These are phyloP conservation scores for Pichia sporocuriosa DNA, from an alignment of 805 yeast genomes.

Conservation along the genomic window DNA sequence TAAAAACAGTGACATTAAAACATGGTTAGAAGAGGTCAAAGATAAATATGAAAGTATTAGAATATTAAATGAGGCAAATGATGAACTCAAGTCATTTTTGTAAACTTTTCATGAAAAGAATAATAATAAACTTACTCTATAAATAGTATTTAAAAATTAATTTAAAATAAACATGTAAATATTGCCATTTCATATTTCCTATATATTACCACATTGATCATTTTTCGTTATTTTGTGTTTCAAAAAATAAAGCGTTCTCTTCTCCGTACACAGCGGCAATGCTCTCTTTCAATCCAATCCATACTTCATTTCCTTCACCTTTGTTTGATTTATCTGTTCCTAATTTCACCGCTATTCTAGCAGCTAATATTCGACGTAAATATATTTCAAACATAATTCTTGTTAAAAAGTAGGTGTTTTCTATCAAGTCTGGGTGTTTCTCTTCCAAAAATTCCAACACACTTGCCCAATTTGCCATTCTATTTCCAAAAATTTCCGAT, in stretches of 20 bases:
- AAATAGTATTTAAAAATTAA: conserved; percentile 1
- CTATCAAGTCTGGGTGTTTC: conserved; percentile 18
- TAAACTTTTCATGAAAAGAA: neutral
- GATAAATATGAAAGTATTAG: conserved; percentile 22
- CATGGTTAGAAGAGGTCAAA: conserved; percentile 17
- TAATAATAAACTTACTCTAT: neutral
- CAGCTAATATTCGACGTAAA: conserved; percentile 27
- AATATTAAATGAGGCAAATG: conserved; percentile 22
- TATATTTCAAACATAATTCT: conserved; percentile 28
- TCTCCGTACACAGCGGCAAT: conserved; percentile 47
- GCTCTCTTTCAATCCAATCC: conserved; percentile 41
- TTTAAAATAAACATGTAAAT: conserved; percentile 1
- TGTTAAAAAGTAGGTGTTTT: conserved; percentile 20
- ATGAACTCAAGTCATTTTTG: conserved; percentile 13
- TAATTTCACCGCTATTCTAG: conserved; percentile 23
- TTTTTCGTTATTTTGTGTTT: conserved; percentile 14
- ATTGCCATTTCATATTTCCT: too few species aligned
- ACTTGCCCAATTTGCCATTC: conserved; percentile 16
- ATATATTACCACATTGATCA: neutral
- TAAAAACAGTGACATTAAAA: conserved; percentile 19
- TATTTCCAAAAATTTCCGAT: conserved; percentile 13
- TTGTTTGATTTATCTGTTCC: conserved; percentile 22
- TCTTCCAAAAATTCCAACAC: conserved; percentile 11
- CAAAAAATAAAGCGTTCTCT: conserved; percentile 20
- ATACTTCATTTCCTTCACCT: conserved; percentile 18